Evolutionary conservation across 148 eudicot species (phyloP), one percentile per base, ranked within the genome.

Genomic region (Bassia scoparia): DNA sequence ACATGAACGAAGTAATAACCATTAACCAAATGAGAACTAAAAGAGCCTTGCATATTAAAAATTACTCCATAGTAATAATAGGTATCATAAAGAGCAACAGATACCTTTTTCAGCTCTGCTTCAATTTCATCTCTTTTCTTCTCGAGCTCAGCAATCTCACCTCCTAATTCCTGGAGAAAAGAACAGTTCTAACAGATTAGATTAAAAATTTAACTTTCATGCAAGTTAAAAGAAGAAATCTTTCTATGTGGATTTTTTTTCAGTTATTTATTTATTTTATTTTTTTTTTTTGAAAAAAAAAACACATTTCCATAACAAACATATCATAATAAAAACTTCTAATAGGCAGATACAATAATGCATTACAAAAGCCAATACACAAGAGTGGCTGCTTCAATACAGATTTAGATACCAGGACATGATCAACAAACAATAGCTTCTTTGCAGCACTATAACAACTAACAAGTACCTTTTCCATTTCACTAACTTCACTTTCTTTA

Each of bases 61-160:
- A n/a, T n/a, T n/a, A n/a, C n/a, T n/a, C 14, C 14, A 2, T 54
- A 69, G 18, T 10, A 55, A 34, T 53, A 49, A 79, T 30, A 13
- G 17, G 35, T 37, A 69, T 37, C 46, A 54, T 34, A 27, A 33
- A 44, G 26, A 58, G 33, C 1, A 37, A 7, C 35, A 70, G 15
- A 67, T 59, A 96, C 99, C 99, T 85, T 88, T 84, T 88, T 88
- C 77, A 96, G 72, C 76, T 82, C 84, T 74, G 94, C 97, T 89
- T 96, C 99, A 66, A 96, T 90, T 73, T 88, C 89, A 80, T 90
- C 89, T 76, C 92, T 88, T 83, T 89, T 84, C 88, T 87, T 88
- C 87, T 92, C 97, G 64, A 96, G 97, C 35, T 79, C 86, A 43
- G 89, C 78, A 75, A 96, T 85, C 83, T 96, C 99, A 76, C 78